These are phyloP conservation scores for Cordyceps javanica DNA, from an alignment of 2,329 filamentous ascomycete species.

Conservation along the genomic window DNA sequence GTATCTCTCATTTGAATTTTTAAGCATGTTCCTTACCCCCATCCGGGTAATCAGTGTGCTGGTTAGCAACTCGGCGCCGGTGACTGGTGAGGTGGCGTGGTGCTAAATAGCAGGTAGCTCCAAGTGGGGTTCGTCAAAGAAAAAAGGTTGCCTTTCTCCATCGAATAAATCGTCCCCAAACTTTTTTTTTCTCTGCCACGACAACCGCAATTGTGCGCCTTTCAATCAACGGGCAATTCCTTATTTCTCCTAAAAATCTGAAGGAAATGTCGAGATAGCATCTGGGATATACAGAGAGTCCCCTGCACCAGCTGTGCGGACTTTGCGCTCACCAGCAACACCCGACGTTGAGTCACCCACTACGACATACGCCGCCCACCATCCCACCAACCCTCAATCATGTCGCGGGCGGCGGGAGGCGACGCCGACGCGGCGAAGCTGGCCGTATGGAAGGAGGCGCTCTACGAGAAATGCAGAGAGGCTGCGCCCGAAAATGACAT, in stretches of 20 bases:
- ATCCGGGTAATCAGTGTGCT: not conserved
- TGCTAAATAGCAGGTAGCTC: not conserved
- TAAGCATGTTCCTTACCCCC: not conserved
- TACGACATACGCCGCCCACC: not conserved
- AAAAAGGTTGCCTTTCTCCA: slow-evolving; percentile 10
- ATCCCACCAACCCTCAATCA: slow-evolving; percentile 4
- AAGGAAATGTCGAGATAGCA: slow-evolving; percentile 7
- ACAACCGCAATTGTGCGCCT: not conserved
- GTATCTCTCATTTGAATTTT: not conserved
- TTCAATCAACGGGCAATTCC: not conserved
- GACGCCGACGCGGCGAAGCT: slow-evolving; percentile 37
- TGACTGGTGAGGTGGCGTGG: not conserved
- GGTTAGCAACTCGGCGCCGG: not conserved
- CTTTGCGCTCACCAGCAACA: not conserved
- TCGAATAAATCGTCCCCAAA: slow-evolving; percentile 10
- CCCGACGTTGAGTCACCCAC: slow-evolving; percentile 5
- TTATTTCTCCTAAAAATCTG: not conserved
- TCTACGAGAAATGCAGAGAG: slow-evolving; percentile 51
- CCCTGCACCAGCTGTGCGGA: not conserved
- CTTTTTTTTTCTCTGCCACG: slow-evolving; percentile 3
- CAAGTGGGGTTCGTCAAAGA: slow-evolving; percentile 10
- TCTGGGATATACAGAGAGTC: not conserved
- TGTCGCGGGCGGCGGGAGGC: slow-evolving; percentile 18
- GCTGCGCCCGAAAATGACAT: slow-evolving; percentile 40
- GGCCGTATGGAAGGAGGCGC: slow-evolving; percentile 46